Conservation (phyloP, 176 grass and related monocot species). For the Alloteropsis semialata region DNA sequence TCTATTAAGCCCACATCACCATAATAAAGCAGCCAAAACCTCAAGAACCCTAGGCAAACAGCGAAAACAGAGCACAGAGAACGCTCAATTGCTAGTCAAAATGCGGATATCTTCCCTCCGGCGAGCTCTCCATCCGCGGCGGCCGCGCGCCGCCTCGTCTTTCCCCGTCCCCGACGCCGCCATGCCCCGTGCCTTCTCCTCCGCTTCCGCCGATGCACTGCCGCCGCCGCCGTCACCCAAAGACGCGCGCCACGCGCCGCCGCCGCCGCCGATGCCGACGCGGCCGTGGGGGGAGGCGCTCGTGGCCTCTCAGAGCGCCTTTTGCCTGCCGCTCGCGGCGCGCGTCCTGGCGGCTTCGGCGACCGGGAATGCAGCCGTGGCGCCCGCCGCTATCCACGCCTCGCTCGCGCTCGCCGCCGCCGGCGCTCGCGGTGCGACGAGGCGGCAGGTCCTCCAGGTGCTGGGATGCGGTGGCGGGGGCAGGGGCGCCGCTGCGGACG, state of each 20-base stretch:
- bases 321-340: conserved; percentile 39
- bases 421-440: conserved; percentile 37
- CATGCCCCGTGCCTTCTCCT: not conserved
- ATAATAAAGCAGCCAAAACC: not conserved
- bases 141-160: not conserved
- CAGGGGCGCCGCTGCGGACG: conserved; percentile 32
- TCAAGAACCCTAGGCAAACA: not conserved
- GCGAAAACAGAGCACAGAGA: not conserved
- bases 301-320: conserved; percentile 23
- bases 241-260: not conserved
- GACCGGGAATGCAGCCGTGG: conserved; percentile 30
- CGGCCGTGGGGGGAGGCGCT: conserved; percentile 43
- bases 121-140: conserved; percentile 21
- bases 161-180: not conserved
- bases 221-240: not conserved
- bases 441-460: conserved; percentile 32
- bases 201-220: not conserved
- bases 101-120: conserved; percentile 34
- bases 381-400: conserved; percentile 14
- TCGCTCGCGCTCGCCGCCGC: conserved; percentile 36
- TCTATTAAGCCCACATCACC: not conserved
- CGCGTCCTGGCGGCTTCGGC: conserved; percentile 34
- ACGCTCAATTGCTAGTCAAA: not conserved
- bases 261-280: conserved; percentile 29
- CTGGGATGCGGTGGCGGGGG: conserved; percentile 31